Base-by-base conservation (phyloP, 139 green algal species). In the Trebouxia sp. region DNA sequence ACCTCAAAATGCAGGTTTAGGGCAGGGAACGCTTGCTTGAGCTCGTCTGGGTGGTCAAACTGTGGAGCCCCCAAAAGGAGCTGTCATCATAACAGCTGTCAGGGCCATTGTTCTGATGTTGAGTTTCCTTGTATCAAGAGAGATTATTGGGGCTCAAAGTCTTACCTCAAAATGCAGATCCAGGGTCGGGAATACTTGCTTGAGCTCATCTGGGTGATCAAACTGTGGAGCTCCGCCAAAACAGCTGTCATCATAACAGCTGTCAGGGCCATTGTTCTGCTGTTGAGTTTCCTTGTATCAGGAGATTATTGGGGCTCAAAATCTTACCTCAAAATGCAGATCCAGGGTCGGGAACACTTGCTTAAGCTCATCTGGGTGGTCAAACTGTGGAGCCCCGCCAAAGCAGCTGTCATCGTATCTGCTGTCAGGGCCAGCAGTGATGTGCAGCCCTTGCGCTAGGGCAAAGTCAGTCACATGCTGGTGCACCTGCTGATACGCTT, bases 371-470 rank as follows among this genome's bases (percentile, higher is more conserved):
- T 85, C 42, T 20, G 85, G 48, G 32, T 86, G 65, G 28, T 81
- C 72, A 47, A 76, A 32, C 8, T 48, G 28, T 0, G 88, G 88
- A 0, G 86, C 93, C 3, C 83, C 83, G 5, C 85, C 86, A 81
- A 91, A 98, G 83, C 95, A 98, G 62, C 96, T 89, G 85, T 98
- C 95, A 17, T 92, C 85, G 78, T 93, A 98, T 85, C 86, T 82
- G 38, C 85, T 82, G 78, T 94, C 91, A 5, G 82, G 55, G 3
- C 91, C 91, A 8, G 80, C 56, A 3, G 65, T 80, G 24, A 38
- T 42, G 20, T 82, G 10, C 32, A 95, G 81, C 0, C 85, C 86
- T 0, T 85, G 83, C 3, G 20, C 38, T 37, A 80, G n/a, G 24
- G 85, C 83, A 5, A 58, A 85, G 0, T 77, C 48, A 5, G 66